Evolutionary conservation across 495 filamentous ascomycete species (phyloP).

Genomic region (Daldinia bambusicola): DNA sequence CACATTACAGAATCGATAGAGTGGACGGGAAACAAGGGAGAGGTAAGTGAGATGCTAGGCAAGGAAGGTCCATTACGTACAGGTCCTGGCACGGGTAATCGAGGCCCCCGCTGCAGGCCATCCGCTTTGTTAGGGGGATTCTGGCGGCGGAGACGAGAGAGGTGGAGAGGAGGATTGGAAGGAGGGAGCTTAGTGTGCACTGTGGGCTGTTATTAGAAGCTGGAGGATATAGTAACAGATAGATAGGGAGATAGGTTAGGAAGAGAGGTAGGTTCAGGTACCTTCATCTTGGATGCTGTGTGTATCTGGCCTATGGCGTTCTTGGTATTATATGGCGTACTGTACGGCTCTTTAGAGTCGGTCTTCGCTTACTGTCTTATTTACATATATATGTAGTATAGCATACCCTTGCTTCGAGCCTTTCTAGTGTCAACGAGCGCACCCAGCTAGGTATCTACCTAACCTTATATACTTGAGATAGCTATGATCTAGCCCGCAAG

Average conservation of each 20-base stretch:
- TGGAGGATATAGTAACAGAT: no score
- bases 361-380: not conserved
- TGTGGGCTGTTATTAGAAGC: not conserved
- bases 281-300: not conserved
- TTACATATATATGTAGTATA: not conserved
- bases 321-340: not conserved
- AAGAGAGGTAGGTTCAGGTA: not conserved
- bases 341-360: not conserved
- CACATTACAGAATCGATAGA: no score
- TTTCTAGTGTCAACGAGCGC: no score
- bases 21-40: not conserved
- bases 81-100: slow-evolving; percentile 36
- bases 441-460: not conserved
- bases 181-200: slow-evolving; percentile 17
- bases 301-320: no score
- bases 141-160: slow-evolving; percentile 2
- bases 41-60: not conserved
- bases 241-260: no score
- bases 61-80: not conserved
- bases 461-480: not conserved
- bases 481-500: no score
- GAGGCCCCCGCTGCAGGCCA: slow-evolving; percentile 40
- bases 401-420: no score
- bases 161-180: slow-evolving; percentile 2
- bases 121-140: slow-evolving; percentile 11